These are phyloP conservation scores for Forsythia viridissima DNA, from an alignment of 257 asterid species.

Conservation along the genomic window DNA sequence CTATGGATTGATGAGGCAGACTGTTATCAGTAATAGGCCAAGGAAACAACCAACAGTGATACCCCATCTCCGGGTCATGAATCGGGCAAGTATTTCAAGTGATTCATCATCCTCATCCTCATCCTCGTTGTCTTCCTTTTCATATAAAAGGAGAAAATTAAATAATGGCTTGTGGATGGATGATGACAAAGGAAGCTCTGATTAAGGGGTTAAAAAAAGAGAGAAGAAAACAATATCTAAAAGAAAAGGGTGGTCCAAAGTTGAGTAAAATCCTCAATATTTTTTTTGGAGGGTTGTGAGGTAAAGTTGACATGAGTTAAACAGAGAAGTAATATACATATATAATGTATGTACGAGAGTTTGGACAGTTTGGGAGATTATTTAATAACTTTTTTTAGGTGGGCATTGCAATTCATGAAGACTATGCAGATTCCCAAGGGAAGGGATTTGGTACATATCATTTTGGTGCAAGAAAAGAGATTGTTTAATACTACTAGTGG, in stretches of 20 bases:
- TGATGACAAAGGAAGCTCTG: constrained; percentile 56
- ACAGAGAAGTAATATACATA: constrained; percentile 44
- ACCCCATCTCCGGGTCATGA: constrained; percentile 79
- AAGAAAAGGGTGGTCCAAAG: constrained; percentile 46
- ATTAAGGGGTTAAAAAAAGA: background rate
- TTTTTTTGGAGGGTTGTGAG: constrained; percentile 54
- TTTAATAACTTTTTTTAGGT: constrained; percentile 29
- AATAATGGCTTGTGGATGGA: constrained; percentile 53
- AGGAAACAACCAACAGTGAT: constrained; percentile 64
- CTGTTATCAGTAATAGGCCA: constrained; percentile 26
- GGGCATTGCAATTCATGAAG: constrained; percentile 40
- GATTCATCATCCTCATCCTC: constrained; percentile 45
- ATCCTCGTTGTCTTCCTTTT: constrained; percentile 34
- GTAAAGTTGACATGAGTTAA: constrained; percentile 53
- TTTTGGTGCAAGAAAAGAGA: constrained; percentile 38
- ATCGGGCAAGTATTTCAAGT: constrained; percentile 52
- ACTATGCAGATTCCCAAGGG: constrained; percentile 90
- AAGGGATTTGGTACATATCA: constrained; percentile 62
- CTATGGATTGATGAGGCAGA: constrained; percentile 46
- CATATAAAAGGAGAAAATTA: constrained; percentile 76
- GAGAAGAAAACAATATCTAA: background rate
- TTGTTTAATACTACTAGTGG: constrained; percentile 46
- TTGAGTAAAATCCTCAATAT: constrained; percentile 48
- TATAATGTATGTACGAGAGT: constrained; percentile 34
- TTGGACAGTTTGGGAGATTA: constrained; percentile 34